Conservation (phyloP, 2,329 filamentous ascomycete genomes). For the Rutstroemia sp. region DNA sequence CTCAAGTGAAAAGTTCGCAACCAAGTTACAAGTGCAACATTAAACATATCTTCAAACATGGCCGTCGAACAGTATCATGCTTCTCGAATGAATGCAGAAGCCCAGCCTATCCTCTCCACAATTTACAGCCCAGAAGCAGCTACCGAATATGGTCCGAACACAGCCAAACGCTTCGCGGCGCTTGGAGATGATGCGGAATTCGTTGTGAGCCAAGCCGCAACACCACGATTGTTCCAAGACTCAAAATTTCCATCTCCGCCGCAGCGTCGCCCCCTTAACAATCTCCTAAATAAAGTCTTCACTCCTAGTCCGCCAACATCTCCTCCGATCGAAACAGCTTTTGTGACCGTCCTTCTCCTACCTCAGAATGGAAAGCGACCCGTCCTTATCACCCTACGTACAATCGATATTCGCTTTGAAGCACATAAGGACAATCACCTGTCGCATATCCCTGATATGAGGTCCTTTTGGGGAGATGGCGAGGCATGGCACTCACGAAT, state of each 20-base stretch:
- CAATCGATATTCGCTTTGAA: conserved; percentile 7
- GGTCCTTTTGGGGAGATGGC: conserved; percentile 9
- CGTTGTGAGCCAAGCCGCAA: neutral
- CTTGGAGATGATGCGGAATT: neutral
- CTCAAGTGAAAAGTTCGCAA: too few species aligned
- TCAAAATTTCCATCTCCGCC: neutral
- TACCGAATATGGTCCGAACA: neutral
- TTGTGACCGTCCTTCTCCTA: neutral
- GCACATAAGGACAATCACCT: conserved; percentile 6
- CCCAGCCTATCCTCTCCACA: neutral
- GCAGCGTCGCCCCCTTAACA: neutral
- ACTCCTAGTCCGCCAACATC: neutral
- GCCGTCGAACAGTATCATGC: neutral
- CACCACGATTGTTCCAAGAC: neutral
- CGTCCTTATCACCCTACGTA: conserved; percentile 2
- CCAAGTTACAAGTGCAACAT: too few species aligned
- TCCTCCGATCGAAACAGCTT: conserved; percentile 3
- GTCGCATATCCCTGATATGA: conserved; percentile 8
- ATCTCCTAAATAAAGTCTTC: conserved; percentile 5
- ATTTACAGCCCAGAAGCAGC: neutral
- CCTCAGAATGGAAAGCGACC: conserved; percentile 3
- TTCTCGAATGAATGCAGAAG: neutral
- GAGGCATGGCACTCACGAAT: conserved; percentile 3
- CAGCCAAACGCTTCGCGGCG: neutral
- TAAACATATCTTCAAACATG: neutral